phyloP scores from a whole-genome alignment of 1,139 yeast species.

The Pichia sp. region DNA sequence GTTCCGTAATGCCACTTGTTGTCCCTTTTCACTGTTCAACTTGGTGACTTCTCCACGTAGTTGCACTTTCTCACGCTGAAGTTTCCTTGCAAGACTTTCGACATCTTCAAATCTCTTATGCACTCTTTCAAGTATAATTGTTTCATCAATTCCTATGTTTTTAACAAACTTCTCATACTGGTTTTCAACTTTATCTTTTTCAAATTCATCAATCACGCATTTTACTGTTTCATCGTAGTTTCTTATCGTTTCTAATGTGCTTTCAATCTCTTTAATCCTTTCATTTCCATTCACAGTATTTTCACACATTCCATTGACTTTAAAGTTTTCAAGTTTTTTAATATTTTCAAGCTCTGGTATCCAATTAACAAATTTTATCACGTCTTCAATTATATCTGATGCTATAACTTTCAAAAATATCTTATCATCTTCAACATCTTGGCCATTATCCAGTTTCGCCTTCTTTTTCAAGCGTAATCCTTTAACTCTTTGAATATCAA shows the following conservation, averaged over 20 bases:
- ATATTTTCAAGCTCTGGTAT: slow-evolving; percentile 16
- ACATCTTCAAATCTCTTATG: slow-evolving; percentile 80
- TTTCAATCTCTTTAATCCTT: slow-evolving; percentile 7
- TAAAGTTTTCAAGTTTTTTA: slow-evolving; percentile 1
- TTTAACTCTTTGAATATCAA: slow-evolving; percentile 58
- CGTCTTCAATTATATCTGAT: slow-evolving; percentile 28
- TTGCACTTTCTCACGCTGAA: slow-evolving; percentile 66
- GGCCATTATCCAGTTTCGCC: slow-evolving; percentile 17
- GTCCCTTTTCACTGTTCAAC: slow-evolving; percentile 34
- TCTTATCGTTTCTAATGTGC: slow-evolving; percentile 13
- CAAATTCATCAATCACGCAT: slow-evolving; percentile 5
- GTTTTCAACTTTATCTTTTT: background rate
- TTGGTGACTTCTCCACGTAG: slow-evolving; percentile 40
- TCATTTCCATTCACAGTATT: background rate
- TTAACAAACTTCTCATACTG: slow-evolving; percentile 23
- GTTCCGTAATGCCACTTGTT: slow-evolving; percentile 57
- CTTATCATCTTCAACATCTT: slow-evolving; percentile 19
- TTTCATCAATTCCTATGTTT: slow-evolving; percentile 37
- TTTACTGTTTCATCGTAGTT: slow-evolving; percentile 10
- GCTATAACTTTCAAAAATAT: slow-evolving; percentile 27
- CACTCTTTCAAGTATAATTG: slow-evolving; percentile 57
- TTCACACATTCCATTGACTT: background rate
- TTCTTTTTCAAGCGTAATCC: slow-evolving; percentile 49
- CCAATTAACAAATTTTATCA: slow-evolving; percentile 25
- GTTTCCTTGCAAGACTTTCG: slow-evolving; percentile 81